phyloP scores from a whole-genome alignment of 2,329 filamentous ascomycete species.

The Malbranchea zuffiana region DNA sequence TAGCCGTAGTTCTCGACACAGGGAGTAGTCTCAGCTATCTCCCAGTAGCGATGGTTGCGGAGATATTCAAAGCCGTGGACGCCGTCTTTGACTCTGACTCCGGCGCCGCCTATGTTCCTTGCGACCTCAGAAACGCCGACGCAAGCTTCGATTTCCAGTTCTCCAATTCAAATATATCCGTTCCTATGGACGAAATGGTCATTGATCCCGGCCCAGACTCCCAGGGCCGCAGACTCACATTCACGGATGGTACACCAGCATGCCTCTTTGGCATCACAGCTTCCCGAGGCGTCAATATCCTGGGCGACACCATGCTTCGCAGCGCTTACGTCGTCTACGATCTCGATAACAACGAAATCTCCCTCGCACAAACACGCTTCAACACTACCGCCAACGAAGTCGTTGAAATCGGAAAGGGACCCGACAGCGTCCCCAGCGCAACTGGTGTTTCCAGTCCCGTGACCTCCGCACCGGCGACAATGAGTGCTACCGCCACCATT shows the following conservation, averaged over 20 bases:
- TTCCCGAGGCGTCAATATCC: conserved; percentile 44
- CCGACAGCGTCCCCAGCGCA: conserved; percentile 40
- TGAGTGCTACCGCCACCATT: conserved; percentile 9
- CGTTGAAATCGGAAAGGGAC: conserved; percentile 42
- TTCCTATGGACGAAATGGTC: conserved; percentile 50
- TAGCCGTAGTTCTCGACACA: conserved; percentile 60
- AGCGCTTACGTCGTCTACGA: conserved; percentile 69
- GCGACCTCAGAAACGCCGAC: conserved; percentile 36
- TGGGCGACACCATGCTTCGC: conserved; percentile 65
- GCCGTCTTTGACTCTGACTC: conserved; percentile 46
- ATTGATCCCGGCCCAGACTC: conserved; percentile 44
- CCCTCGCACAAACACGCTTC: conserved; percentile 56
- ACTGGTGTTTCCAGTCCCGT: conserved; percentile 23
- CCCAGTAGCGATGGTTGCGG: conserved; percentile 39
- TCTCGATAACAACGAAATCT: conserved; percentile 59
- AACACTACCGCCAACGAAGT: conserved; percentile 42
- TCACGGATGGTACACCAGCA: conserved; percentile 44
- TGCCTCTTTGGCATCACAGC: conserved; percentile 59
- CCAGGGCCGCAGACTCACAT: conserved; percentile 40
- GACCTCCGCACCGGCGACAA: conserved; percentile 13
- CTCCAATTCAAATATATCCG: conserved; percentile 41
- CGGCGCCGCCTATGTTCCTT: conserved; percentile 44
- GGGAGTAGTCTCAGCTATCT: conserved; percentile 59
- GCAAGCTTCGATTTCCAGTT: conserved; percentile 46
- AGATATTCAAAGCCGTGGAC: conserved; percentile 48